phyloP scores from a whole-genome alignment of 768 basidiomycete genomes.

The Suillus occidentalis region DNA sequence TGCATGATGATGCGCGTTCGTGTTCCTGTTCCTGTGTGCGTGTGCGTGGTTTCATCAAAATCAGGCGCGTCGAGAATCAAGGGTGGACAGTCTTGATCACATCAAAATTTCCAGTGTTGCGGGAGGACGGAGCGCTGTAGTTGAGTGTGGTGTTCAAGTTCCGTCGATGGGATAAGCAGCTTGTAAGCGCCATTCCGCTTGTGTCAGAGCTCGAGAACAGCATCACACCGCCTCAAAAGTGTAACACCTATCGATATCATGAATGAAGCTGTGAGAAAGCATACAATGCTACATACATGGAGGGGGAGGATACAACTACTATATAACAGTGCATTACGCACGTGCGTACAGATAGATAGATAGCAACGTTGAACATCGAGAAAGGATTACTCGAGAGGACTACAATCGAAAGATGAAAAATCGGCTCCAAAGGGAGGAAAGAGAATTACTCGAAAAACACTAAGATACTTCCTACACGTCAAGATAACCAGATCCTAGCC shows the following conservation, averaged over 20 bases:
- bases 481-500: conserved; percentile 28
- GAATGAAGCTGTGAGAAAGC: background rate
- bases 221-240: background rate
- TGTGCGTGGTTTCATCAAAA: background rate
- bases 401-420: background rate
- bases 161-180: background rate
- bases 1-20: background rate
- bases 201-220: too few relatives aligned
- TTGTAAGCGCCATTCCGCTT: too few relatives aligned
- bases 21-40: background rate
- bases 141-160: background rate
- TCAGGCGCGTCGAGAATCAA: background rate
- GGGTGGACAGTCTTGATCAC: background rate
- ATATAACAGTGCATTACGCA: conserved; percentile 4
- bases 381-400: background rate
- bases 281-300: background rate
- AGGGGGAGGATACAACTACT: background rate
- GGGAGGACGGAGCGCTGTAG: background rate
- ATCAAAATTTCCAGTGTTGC: background rate
- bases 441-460: conserved; percentile 1
- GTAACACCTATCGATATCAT: too few relatives aligned
- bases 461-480: conserved; percentile 9
- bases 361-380: background rate
- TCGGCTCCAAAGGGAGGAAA: background rate
- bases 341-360: conserved; percentile 1